A percentile compares a stretch with the other conserved stretches of the same genome.
phyloP scores from a whole-genome alignment of 352 stramenopile species.

The Phytophthora citrophthora region DNA sequence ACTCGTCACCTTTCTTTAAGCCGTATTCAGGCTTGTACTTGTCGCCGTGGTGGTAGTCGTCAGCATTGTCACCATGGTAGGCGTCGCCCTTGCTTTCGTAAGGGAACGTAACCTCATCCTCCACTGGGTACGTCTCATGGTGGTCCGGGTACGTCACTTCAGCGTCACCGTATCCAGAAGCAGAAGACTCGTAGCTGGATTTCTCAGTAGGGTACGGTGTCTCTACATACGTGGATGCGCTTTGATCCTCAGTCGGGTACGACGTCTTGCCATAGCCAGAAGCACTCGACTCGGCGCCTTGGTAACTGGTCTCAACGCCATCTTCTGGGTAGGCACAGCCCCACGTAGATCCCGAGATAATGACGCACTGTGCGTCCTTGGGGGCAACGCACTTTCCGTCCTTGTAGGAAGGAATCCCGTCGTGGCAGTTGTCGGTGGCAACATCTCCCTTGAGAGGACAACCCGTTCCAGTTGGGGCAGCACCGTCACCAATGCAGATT shows the following conservation, averaged over 20 bases:
- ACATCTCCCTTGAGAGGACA: constrained; percentile 41
- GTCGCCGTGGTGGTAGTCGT: too few species aligned
- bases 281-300: constrained; percentile 1
- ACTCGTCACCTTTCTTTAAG: too few species aligned
- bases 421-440: constrained; percentile 29
- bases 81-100: constrained; percentile 2
- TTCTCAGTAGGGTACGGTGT: constrained; percentile 3
- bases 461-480: constrained; percentile 23
- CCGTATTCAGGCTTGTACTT: too few species aligned
- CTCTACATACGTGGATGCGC: constrained; percentile 1
- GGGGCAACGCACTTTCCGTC: constrained; percentile 35
- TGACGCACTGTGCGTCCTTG: constrained; percentile 43
- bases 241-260: not conserved
- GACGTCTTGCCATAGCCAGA: not conserved
- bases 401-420: constrained; percentile 49
- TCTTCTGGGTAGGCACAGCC: constrained; percentile 32
- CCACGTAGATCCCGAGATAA: constrained; percentile 41
- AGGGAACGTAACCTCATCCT: constrained; percentile 25
- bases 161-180: constrained; percentile 14
- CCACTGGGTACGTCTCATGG: constrained; percentile 16
- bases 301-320: constrained; percentile 5
- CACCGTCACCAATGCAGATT: constrained; percentile 26
- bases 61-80: not conserved
- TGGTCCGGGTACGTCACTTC: constrained; percentile 29
- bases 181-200: constrained; percentile 1